Evolutionary conservation across 1,284 basidiomycete species (phyloP), one percentile per base, ranked within the genome.

Genomic region (Puccinia horiana): DNA sequence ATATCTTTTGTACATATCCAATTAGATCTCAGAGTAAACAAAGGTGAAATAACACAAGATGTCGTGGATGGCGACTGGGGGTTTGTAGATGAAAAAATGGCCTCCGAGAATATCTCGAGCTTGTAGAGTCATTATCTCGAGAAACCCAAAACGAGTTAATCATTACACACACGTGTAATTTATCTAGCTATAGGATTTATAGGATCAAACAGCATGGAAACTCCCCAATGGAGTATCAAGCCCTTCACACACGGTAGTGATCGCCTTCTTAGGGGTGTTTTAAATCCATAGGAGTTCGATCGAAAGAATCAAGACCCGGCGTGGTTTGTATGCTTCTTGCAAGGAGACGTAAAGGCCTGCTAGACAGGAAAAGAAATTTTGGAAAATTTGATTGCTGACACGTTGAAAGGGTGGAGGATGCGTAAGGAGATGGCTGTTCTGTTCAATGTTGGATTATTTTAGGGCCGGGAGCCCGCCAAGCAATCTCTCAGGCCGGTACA

Each of bases 211-310:
- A 54, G 23, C 23, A 54, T 54, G 20, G 8, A 5, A 54, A 12
- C 8, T 29, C 56, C 56, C 56, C n/a, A 58, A 58, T 26, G 56
- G 56, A 58, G 56, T 29, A 58, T 58, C n/a, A 58, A 58, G 56
- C 56, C 26, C 56, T 26, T 29, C 26, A 29, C 5, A 26, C 12
- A n/a, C 12, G 56, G 56, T 26, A 26, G 56, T 58, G 56, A 58
- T 58, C 56, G 56, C 26, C 56, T 58, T 4, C 20, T 29, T 58
- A 58, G 56, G 56, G 26, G 56, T 58, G 56, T 20, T 54, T 54
- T 54, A 54, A 8, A 58, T 58, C 26, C 56, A n/a, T 58, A 58
- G 56, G 56, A 58, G 56, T 20, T n/a, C 52, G 52, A n/a, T 12
- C 12, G 52, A 58, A 58, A 58, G 11, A 54, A 54, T 18, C 8